A percentile compares a stretch with the other conserved stretches of the same genome.
phyloP scores from a whole-genome alignment of 352 stramenopile species.

The Pythium aristosporum region DNA sequence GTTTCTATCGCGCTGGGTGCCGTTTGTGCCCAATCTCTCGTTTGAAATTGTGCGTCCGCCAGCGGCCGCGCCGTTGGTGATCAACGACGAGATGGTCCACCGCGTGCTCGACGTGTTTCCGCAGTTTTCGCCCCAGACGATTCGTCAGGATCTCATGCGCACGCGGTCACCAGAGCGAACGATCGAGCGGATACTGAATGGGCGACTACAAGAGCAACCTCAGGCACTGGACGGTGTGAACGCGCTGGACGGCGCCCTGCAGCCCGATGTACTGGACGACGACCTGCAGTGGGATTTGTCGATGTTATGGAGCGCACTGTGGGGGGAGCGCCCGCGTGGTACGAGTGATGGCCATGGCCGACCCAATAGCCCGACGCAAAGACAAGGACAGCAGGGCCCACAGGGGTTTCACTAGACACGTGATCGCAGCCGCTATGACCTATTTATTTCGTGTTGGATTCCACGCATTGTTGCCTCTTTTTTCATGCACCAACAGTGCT shows the following conservation, averaged over 20 bases:
- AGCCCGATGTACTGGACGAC: slow-evolving; percentile 10
- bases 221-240: slow-evolving; percentile 19
- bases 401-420: background rate
- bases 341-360: background rate
- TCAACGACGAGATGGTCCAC: slow-evolving; percentile 70
- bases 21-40: slow-evolving; percentile 63
- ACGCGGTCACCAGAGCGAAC: slow-evolving; percentile 67
- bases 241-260: slow-evolving; percentile 19
- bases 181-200: slow-evolving; percentile 71
- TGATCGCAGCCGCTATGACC: background rate
- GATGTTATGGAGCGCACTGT: slow-evolving; percentile 20
- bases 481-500: too few species aligned
- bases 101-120: slow-evolving; percentile 78
- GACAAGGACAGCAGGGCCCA: background rate
- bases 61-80: slow-evolving; percentile 35
- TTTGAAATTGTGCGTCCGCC: slow-evolving; percentile 76
- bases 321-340: slow-evolving; percentile 1
- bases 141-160: slow-evolving; percentile 48
- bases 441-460: slow-evolving; percentile 8
- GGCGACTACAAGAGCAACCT: slow-evolving; percentile 35
- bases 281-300: slow-evolving; percentile 20
- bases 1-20: slow-evolving; percentile 67
- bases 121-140: slow-evolving; percentile 58
- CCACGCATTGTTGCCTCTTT: too few species aligned
- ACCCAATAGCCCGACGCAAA: background rate